These are phyloP conservation scores for Urtica urens DNA, from an alignment of 306 rosid genomes.

Conservation along the genomic window DNA sequence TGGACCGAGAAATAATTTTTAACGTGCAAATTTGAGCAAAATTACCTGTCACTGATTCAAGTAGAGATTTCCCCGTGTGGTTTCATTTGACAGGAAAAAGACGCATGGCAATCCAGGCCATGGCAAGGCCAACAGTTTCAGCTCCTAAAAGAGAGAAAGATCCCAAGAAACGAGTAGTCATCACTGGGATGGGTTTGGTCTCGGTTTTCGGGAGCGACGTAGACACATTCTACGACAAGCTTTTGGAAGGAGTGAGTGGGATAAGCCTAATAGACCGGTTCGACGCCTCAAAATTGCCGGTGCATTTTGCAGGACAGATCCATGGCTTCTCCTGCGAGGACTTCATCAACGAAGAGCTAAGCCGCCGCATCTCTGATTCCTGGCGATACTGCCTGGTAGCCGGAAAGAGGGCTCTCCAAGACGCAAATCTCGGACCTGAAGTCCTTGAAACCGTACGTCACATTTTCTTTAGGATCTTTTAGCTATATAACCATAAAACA, in stretches of 20 bases:
- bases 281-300: constrained; percentile 47
- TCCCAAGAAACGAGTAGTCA: constrained; percentile 57
- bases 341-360: constrained; percentile 46
- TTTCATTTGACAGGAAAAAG: no score
- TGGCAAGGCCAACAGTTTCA: constrained; percentile 13
- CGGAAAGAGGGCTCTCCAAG: constrained; percentile 58
- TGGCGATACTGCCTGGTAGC: constrained; percentile 54
- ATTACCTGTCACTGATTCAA: no score
- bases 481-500: no score
- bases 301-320: constrained; percentile 50
- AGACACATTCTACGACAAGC: constrained; percentile 32
- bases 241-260: constrained; percentile 71
- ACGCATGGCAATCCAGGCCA: no score
- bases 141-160: constrained; percentile 57
- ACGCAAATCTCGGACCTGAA: constrained; percentile 54
- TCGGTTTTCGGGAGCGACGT: constrained; percentile 53
- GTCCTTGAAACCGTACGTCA: constrained; percentile 41
- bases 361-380: constrained; percentile 52
- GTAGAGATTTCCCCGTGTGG: no score
- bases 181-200: constrained; percentile 71
- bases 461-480: no score
- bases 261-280: constrained; percentile 53
- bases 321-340: constrained; percentile 43
- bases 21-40: no score
- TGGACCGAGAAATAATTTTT: no score